Percentiles rank a stretch among this genome's conserved stretches.
phyloP scores from a whole-genome alignment of 2,329 filamentous ascomycete genomes.

The Fusarium napiforme region DNA sequence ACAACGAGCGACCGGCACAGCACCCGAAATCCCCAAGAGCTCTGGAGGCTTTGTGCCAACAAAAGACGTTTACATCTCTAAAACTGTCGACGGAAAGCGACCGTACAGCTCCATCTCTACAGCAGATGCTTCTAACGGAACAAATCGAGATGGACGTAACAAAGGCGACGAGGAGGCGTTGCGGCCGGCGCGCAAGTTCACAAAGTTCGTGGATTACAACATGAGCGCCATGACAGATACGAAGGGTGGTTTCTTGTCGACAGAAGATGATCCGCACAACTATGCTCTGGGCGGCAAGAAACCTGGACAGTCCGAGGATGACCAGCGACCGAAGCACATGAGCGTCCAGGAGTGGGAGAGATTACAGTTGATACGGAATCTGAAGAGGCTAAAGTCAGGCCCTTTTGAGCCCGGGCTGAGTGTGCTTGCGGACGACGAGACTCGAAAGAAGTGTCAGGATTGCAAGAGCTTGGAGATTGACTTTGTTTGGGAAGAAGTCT shows the following conservation, averaged over 20 bases:
- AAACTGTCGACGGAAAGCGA: slow-evolving; percentile 69
- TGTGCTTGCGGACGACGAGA: slow-evolving; percentile 70
- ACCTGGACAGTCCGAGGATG: slow-evolving; percentile 48
- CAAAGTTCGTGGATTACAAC: slow-evolving; percentile 96
- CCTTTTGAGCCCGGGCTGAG: slow-evolving; percentile 92
- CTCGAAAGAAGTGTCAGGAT: slow-evolving; percentile 82
- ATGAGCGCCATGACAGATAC: slow-evolving; percentile 98
- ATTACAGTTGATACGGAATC: slow-evolving; percentile 76
- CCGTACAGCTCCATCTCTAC: slow-evolving; percentile 71
- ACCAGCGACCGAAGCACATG: slow-evolving; percentile 86
- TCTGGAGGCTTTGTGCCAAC: slow-evolving; percentile 79
- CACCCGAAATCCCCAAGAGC: slow-evolving; percentile 58
- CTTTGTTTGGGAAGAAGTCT: slow-evolving; percentile 92
- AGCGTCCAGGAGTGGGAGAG: slow-evolving; percentile 91
- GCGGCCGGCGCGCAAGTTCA: slow-evolving; percentile 85
- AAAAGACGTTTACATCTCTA: slow-evolving; percentile 67
- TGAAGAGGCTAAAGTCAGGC: slow-evolving; percentile 79
- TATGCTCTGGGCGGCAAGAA: slow-evolving; percentile 69
- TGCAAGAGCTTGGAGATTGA: slow-evolving; percentile 89
- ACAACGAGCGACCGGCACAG: slow-evolving; percentile 57
- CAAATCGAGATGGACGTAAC: slow-evolving; percentile 75
- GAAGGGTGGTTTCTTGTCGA: slow-evolving; percentile 93
- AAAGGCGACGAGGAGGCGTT: slow-evolving; percentile 63
- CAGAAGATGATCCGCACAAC: slow-evolving; percentile 91
- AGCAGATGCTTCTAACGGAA: slow-evolving; percentile 60